A percentile compares a stretch with the other conserved stretches of the same genome.
These are phyloP conservation scores for Candida suzukii DNA, from an alignment of 805 yeast species.

Conservation along the genomic window DNA sequence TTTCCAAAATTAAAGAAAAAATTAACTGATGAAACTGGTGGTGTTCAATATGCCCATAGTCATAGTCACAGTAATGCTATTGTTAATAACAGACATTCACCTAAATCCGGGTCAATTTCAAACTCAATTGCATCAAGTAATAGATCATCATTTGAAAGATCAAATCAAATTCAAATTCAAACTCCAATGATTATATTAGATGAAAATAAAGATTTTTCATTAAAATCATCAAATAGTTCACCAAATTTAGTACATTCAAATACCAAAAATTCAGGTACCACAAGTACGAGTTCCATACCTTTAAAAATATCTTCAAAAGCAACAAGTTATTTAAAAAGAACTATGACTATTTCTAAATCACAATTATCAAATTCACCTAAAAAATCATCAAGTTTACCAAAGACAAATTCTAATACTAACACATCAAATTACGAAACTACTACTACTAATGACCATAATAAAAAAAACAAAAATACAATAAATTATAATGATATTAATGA, in stretches of 20 bases:
- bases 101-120: not conserved
- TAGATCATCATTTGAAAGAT: constrained; percentile 1
- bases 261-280: too few species aligned
- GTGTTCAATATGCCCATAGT: constrained; percentile 10
- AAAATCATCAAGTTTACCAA: not conserved
- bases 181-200: too few species aligned
- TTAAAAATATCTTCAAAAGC: not conserved
- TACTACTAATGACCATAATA: not conserved
- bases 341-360: not conserved
- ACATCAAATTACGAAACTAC: not conserved
- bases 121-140: not conserved
- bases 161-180: too few species aligned
- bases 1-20: constrained; percentile 9
- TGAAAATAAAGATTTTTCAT: too few species aligned
- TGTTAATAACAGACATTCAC: too few species aligned
- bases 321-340: not conserved
- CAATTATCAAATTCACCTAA: not conserved
- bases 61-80: too few species aligned
- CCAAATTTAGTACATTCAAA: too few species aligned
- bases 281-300: not conserved
- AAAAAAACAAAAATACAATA: too few species aligned
- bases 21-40: constrained; percentile 7
- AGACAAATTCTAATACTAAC: too few species aligned
- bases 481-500: too few species aligned
- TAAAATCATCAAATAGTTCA: too few species aligned